Evolutionary conservation across 331 rosid species (phyloP), one percentile per base, ranked within the genome.

Genomic region (Saraca asoca): DNA sequence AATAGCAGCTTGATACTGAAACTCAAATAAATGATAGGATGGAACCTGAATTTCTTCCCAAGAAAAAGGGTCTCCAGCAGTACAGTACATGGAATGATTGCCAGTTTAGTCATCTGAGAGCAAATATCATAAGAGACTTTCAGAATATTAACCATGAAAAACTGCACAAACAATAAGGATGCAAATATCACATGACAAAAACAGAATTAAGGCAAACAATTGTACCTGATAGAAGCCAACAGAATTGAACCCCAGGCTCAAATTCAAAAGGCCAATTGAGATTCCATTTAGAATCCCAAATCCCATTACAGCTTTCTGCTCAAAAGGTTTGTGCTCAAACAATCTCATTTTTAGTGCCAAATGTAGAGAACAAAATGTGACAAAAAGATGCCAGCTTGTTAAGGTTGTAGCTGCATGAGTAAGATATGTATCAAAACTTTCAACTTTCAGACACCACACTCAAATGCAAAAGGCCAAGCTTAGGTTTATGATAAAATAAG

Each of bases 311-410:
- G 83, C 83, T 71, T 68, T 83, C 73, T 75, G 83, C 38, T 83
- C 88, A 71, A 83, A 83, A 52, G 88, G 64, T 66, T 83, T 83
- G 64, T 83, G 88, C 74, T 83, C 88, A 68, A 83, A 83, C 66
- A 83, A 70, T 80, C 77, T 80, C 88, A 83, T 67, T 73, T 56
- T 80, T 20, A 80, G 75, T 20, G 88, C 88, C 79, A 71, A 71
- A 10, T 83, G 85, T 71, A 83, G 88, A 38, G 88, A 83, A 68
- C 85, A 83, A 69, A 83, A 83, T 45, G 88, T 83, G 75, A 83
- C 88, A 63, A 83, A 85, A 63, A 83, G 81, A 83, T 83, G 88
- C 88, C 88, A 83, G 73, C 88, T 83, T 60, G 88, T 83, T 83
- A 83, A 77, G 50, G 88, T 80, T 58, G 88, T 83, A 54, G 88